These are phyloP conservation scores for Sextonia rubra DNA, from an alignment of 164 flowering plant species.

Conservation along the genomic window DNA sequence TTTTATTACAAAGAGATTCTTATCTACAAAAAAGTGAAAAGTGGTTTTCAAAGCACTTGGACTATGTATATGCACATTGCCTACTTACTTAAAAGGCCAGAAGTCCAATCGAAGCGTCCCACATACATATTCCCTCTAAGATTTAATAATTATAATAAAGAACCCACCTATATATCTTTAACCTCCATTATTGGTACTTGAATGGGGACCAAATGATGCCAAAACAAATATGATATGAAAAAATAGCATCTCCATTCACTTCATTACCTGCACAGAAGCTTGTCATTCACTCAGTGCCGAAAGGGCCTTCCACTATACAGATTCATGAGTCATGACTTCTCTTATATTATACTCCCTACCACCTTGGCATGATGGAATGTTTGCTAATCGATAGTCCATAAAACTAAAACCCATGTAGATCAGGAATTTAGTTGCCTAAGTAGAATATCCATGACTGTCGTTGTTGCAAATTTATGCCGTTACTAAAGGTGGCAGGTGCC, in stretches of 20 bases:
- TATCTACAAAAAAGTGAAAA: slow-evolving; percentile 12
- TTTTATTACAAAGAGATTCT: slow-evolving; percentile 7
- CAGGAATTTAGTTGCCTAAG: not conserved
- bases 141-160: slow-evolving; percentile 18
- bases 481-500: not conserved
- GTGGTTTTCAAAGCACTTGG: slow-evolving; percentile 32
- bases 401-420: not conserved
- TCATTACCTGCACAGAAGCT: slow-evolving; percentile 15
- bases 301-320: not conserved
- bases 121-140: slow-evolving; percentile 24
- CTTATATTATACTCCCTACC: slow-evolving; percentile 6
- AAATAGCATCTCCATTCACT: slow-evolving; percentile 18
- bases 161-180: slow-evolving; percentile 19
- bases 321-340: not conserved
- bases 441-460: not conserved
- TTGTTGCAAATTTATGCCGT: not conserved
- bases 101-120: slow-evolving; percentile 23
- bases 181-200: slow-evolving; percentile 25
- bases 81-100: slow-evolving; percentile 13
- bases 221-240: not conserved
- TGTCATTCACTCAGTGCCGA: slow-evolving; percentile 13
- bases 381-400: not conserved
- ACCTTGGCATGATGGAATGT: slow-evolving; percentile 2
- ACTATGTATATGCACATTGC: slow-evolving; percentile 23
- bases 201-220: slow-evolving; percentile 16